Conservation (phyloP, 1,284 basidiomycete species). For the Ustilago nuda region DNA sequence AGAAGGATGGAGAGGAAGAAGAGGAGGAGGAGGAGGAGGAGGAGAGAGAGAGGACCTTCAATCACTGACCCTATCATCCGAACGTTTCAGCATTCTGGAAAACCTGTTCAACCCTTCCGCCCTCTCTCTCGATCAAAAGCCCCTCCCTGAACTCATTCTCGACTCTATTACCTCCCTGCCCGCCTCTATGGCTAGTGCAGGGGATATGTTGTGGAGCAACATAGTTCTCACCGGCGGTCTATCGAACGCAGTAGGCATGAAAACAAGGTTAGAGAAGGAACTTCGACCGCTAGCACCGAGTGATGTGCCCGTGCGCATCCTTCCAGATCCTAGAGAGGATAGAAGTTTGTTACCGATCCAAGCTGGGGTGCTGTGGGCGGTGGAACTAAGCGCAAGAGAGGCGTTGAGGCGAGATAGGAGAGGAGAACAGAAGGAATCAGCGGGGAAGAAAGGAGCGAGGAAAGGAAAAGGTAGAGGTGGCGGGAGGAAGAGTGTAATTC, state of each 20-base stretch:
- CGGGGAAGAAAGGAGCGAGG: constrained; percentile 10
- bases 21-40: neutral
- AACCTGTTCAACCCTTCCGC: constrained; percentile 75
- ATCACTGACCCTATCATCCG: constrained; percentile 85
- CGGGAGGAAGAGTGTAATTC: neutral
- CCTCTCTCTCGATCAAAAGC: constrained; percentile 82
- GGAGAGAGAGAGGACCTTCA: constrained; percentile 75
- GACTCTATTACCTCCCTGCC: constrained; percentile 73
- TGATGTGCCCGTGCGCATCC: constrained; percentile 45
- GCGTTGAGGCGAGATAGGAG: constrained; percentile 3
- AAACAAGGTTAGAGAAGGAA: constrained; percentile 75
- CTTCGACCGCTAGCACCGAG: constrained; percentile 44
- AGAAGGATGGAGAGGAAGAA: neutral
- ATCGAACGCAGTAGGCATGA: constrained; percentile 80
- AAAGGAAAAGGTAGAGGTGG: neutral
- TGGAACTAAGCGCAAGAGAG: constrained; percentile 11
- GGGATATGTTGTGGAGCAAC: constrained; percentile 92
- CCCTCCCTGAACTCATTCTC: constrained; percentile 81
- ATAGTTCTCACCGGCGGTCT: constrained; percentile 89
- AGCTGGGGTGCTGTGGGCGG: constrained; percentile 14
- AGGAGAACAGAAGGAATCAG: neutral
- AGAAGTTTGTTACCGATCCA: constrained; percentile 9
- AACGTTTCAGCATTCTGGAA: constrained; percentile 89
- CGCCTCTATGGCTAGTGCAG: constrained; percentile 71
- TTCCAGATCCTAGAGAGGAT: constrained; percentile 2